phyloP scores from a whole-genome alignment of 345 rosid species.

The Corymbia maculata region DNA sequence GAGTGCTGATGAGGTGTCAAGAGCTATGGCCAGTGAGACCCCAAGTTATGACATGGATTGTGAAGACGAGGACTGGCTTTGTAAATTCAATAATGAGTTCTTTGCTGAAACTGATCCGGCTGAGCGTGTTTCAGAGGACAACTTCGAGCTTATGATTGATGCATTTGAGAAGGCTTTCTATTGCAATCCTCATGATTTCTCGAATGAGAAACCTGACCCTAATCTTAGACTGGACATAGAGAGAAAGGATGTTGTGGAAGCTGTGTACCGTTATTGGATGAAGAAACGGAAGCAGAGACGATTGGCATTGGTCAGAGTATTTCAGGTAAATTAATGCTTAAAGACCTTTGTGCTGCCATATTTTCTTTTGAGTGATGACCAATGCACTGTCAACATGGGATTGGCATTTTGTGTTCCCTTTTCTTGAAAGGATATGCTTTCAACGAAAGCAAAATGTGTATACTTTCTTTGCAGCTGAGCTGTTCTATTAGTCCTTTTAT shows the following conservation, averaged over 20 bases:
- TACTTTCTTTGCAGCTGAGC: neutral
- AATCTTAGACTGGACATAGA: slow-evolving; percentile 36
- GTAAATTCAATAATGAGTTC: slow-evolving; percentile 33
- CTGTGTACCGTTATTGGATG: slow-evolving; percentile 71
- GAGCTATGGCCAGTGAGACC: slow-evolving; percentile 55
- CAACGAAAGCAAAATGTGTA: neutral
- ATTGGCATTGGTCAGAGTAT: slow-evolving; percentile 51
- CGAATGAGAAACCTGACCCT: slow-evolving; percentile 40
- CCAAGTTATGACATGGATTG: slow-evolving; percentile 88
- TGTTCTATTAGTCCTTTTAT: neutral
- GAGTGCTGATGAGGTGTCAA: slow-evolving; percentile 59
- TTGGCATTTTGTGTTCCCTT: neutral
- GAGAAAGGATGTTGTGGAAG: slow-evolving; percentile 52
- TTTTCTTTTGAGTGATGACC: neutral
- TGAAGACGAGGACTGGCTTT: slow-evolving; percentile 91
- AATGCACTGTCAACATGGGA: neutral
- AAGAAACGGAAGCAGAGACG: slow-evolving; percentile 63
- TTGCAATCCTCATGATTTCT: slow-evolving; percentile 41
- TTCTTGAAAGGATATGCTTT: neutral
- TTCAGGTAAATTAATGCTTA: slow-evolving; percentile 51
- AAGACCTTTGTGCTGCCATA: neutral
- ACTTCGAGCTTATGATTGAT: slow-evolving; percentile 85
- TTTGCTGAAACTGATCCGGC: slow-evolving; percentile 10
- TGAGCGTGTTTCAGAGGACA: slow-evolving; percentile 41
- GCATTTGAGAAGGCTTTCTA: slow-evolving; percentile 68